phyloP scores from a whole-genome alignment of 768 basidiomycete genomes.

The Pleurotus citrinopileatus region DNA sequence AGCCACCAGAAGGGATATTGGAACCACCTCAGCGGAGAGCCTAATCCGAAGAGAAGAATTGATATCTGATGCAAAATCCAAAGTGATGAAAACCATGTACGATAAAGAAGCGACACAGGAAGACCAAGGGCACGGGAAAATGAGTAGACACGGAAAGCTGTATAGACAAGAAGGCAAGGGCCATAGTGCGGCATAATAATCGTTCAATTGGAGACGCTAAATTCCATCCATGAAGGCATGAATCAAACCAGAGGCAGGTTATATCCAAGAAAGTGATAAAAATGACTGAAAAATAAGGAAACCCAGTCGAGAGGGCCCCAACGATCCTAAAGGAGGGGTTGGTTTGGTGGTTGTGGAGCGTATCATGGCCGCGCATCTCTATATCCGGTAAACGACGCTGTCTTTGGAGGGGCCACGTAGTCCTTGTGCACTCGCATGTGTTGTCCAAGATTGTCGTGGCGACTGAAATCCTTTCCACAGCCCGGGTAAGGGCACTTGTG shows the following conservation, averaged over 20 bases:
- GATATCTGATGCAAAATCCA: too few relatives aligned
- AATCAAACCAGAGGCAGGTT: too few relatives aligned
- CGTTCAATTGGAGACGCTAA: background rate
- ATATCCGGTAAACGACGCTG: background rate
- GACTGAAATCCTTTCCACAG: conserved; percentile 81
- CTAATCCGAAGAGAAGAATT: background rate
- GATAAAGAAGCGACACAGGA: too few relatives aligned
- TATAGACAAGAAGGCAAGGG: conserved; percentile 1
- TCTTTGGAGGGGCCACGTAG: conserved; percentile 28
- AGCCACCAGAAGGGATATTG: too few relatives aligned
- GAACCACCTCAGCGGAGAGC: background rate
- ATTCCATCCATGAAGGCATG: too few relatives aligned
- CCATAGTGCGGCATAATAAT: conserved; percentile 1
- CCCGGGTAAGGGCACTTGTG: conserved; percentile 77
- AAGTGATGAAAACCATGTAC: too few relatives aligned
- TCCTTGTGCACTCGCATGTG: conserved; percentile 82
- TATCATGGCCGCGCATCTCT: background rate
- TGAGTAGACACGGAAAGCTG: background rate
- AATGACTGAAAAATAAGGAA: background rate
- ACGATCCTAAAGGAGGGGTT: background rate
- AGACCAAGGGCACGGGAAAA: too few relatives aligned
- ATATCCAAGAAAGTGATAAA: background rate
- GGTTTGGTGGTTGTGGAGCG: background rate
- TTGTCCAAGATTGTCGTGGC: conserved; percentile 87
- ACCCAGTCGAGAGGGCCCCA: too few relatives aligned